Evolutionary conservation across 2,329 filamentous ascomycete species (phyloP).

Genomic region (Periconia digitata): DNA sequence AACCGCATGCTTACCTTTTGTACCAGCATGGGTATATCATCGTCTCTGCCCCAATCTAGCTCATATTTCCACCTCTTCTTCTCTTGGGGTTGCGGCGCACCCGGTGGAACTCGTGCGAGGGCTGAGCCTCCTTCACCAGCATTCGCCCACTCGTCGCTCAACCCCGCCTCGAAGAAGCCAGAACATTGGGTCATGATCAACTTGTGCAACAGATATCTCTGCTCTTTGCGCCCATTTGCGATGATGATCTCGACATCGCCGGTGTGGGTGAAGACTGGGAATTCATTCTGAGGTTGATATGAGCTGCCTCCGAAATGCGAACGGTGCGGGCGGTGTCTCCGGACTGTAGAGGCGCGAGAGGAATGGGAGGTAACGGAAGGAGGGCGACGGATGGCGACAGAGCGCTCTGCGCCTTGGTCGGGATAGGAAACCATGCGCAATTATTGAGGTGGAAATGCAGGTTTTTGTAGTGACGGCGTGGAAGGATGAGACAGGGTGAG

Average conservation of each 20-base stretch:
- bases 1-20: conserved; percentile 70
- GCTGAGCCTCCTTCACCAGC: conserved; percentile 35
- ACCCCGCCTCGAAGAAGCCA: conserved; percentile 88
- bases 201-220: conserved; percentile 82
- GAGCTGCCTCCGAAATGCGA: conserved; percentile 73
- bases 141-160: conserved; percentile 74
- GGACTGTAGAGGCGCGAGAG: conserved; percentile 54
- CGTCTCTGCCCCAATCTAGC: conserved; percentile 71
- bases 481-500: not conserved
- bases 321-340: conserved; percentile 75
- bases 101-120: conserved; percentile 45
- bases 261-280: conserved; percentile 84
- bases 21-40: conserved; percentile 84
- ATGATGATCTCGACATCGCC: conserved; percentile 92
- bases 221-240: conserved; percentile 68
- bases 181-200: conserved; percentile 88
- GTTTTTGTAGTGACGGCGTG: conserved; percentile 4
- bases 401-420: conserved; percentile 55
- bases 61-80: conserved; percentile 82
- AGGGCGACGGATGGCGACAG: conserved; percentile 62
- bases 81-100: conserved; percentile 41
- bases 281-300: conserved; percentile 80
- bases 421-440: conserved; percentile 64
- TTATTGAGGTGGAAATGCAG: conserved; percentile 6
- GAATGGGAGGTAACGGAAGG: conserved; percentile 62